Conservation (phyloP, 108 stramenopile genomes). For the Cyclotella atomus region DNA sequence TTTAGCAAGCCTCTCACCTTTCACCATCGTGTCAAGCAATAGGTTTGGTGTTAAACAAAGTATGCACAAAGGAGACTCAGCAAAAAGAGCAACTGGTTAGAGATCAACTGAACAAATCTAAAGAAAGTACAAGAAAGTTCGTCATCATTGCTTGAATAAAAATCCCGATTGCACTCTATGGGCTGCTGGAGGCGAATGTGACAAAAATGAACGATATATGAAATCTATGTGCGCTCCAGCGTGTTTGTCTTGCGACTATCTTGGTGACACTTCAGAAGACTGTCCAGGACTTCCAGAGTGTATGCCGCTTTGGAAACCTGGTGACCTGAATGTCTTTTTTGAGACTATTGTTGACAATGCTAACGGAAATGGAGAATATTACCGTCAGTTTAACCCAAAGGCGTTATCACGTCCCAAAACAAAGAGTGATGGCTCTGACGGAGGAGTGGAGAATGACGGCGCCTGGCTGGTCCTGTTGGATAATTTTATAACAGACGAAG, state of each 20-base stretch:
- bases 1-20: constrained; percentile 17
- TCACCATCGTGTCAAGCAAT: neutral
- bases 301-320: constrained; percentile 57
- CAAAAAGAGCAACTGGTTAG: constrained; percentile 1
- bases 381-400: constrained; percentile 49
- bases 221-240: constrained; percentile 65
- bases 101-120: constrained; percentile 1
- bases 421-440: constrained; percentile 24
- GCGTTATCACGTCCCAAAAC: constrained; percentile 62
- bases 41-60: constrained; percentile 19
- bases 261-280: neutral
- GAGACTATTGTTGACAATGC: constrained; percentile 61
- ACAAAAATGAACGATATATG: constrained; percentile 53
- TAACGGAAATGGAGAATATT: constrained; percentile 61
- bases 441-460: constrained; percentile 47
- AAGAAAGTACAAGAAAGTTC: constrained; percentile 1
- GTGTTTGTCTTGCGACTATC: constrained; percentile 61
- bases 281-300: constrained; percentile 13
- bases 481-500: constrained; percentile 67
- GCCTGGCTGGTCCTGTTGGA: constrained; percentile 84
- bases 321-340: constrained; percentile 73
- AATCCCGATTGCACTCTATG: constrained; percentile 52
- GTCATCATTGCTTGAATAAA: constrained; percentile 40
- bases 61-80: neutral
- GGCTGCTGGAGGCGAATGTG: constrained; percentile 63